phyloP scores from a whole-genome alignment of 2,329 filamentous ascomycete species.

The Arthrobotrys conoides region DNA sequence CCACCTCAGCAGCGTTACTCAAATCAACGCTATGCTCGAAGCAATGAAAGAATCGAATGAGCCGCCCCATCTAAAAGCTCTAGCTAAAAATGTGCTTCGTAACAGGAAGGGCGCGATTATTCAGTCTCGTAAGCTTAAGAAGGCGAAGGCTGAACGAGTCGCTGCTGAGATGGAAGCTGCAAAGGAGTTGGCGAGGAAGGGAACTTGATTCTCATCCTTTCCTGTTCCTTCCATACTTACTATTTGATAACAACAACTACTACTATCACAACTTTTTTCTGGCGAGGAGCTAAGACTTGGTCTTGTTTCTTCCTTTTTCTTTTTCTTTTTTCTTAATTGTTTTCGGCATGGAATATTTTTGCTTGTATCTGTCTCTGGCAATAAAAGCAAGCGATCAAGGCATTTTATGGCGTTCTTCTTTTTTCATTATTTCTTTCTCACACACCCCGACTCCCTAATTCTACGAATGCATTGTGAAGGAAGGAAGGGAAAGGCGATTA shows the following conservation, averaged over 20 bases:
- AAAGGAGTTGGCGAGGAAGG: constrained; percentile 49
- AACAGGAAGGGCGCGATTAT: constrained; percentile 73
- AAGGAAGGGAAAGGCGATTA: background rate
- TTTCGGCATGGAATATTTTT: background rate
- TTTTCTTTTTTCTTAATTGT: background rate
- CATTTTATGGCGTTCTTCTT: background rate
- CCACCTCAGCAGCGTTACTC: constrained; percentile 74
- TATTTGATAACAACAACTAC: background rate
- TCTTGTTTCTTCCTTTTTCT: background rate
- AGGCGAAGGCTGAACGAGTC: constrained; percentile 57
- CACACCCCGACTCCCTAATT: background rate
- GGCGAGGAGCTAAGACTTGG: background rate
- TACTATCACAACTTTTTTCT: background rate
- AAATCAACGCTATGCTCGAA: constrained; percentile 76
- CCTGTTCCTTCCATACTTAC: background rate
- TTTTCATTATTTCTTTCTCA: background rate
- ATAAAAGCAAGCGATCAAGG: constrained; percentile 16
- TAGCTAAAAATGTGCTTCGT: constrained; percentile 73
- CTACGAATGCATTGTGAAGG: background rate
- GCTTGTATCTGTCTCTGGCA: background rate
- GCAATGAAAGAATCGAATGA: constrained; percentile 75
- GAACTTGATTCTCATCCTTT: constrained; percentile 15
- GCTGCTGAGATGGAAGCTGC: constrained; percentile 43
- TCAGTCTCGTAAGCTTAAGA: constrained; percentile 69
- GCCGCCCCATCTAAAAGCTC: constrained; percentile 70